phyloP scores from a whole-genome alignment of 495 filamentous ascomycete species.

The Tuber umbilicatum region DNA sequence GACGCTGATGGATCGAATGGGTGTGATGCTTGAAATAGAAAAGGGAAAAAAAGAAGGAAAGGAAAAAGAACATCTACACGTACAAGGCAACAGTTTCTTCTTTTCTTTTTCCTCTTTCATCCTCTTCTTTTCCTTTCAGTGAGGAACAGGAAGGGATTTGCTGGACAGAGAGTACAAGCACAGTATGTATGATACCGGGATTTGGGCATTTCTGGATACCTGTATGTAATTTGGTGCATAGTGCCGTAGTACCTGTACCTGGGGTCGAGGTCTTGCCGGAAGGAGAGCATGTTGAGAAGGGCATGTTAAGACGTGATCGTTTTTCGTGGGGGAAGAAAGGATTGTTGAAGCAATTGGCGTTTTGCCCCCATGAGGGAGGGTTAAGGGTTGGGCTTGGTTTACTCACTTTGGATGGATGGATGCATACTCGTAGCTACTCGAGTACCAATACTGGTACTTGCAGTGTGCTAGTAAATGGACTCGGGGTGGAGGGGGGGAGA shows the following conservation, averaged over 20 bases:
- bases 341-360: constrained; percentile 1
- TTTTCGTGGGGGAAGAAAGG: background rate
- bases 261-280: background rate
- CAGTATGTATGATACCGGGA: background rate
- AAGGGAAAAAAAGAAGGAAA: background rate
- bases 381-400: background rate
- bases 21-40: background rate
- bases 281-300: background rate
- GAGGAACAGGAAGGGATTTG: background rate
- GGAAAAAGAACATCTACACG: background rate
- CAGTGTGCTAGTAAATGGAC: background rate
- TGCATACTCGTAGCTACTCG: background rate
- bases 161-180: no score
- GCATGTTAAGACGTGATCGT: no score
- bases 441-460: background rate
- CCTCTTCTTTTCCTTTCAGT: background rate
- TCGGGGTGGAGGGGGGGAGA: background rate
- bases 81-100: background rate
- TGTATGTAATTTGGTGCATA: background rate
- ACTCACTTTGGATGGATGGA: background rate
- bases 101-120: background rate
- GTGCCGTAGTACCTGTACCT: no score
- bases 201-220: background rate
- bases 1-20: background rate
- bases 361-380: background rate